Evolutionary conservation across 2,329 filamentous ascomycete species (phyloP).

Genomic region (Monosporascus sp.): DNA sequence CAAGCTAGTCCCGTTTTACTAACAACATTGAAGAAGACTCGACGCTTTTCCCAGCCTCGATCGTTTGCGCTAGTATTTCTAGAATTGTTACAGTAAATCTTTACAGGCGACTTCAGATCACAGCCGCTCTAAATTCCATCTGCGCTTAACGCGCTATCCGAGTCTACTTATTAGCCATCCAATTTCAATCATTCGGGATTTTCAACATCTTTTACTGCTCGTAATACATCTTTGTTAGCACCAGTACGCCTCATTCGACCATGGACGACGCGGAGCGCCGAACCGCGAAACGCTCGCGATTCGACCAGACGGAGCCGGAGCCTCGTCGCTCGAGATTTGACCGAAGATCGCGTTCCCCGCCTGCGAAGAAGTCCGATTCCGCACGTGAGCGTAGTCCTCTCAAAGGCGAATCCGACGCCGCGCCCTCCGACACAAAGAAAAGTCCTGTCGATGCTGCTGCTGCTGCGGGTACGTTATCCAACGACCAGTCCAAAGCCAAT

Average conservation of each 20-base stretch:
- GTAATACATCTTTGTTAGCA: background rate
- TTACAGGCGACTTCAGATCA: no score
- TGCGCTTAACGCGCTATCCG: background rate
- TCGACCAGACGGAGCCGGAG: slow-evolving; percentile 86
- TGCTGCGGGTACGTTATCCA: slow-evolving; percentile 60
- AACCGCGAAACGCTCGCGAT: slow-evolving; percentile 77
- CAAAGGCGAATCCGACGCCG: slow-evolving; percentile 33
- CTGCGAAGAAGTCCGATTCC: slow-evolving; percentile 59
- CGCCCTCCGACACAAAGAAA: slow-evolving; percentile 37
- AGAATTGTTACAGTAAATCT: no score
- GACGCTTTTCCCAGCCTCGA: no score
- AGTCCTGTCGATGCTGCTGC: slow-evolving; percentile 62
- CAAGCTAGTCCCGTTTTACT: no score
- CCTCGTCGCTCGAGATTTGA: slow-evolving; percentile 79
- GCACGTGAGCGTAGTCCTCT: slow-evolving; percentile 78
- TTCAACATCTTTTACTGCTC: background rate
- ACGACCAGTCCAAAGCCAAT: slow-evolving; percentile 1
- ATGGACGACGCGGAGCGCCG: slow-evolving; percentile 78
- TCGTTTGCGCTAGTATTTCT: no score
- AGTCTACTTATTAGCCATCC: no score
- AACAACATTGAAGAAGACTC: no score
- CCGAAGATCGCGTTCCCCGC: slow-evolving; percentile 81
- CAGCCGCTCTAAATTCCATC: background rate
- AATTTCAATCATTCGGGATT: background rate
- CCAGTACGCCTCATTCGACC: slow-evolving; percentile 4